Evolutionary conservation across 768 basidiomycete species (phyloP), one percentile per base, ranked within the genome.

Genomic region (Tephrocybe sp.): DNA sequence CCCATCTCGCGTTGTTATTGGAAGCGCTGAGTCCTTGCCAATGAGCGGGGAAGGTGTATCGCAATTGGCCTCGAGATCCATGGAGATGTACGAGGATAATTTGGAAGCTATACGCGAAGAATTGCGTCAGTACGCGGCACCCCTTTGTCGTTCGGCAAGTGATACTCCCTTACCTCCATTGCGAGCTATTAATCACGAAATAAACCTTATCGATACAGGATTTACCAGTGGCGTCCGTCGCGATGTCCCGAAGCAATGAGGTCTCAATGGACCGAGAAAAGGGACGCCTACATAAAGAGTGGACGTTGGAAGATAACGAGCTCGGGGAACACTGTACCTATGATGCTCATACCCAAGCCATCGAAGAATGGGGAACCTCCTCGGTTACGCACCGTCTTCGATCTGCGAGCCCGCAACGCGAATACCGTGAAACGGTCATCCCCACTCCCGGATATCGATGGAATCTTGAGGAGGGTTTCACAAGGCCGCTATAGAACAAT

Each of bases 101-200:
- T 2, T 25, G 12, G 22, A 42, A 16, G 15, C 13, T 7, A n/a
- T 27, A 3, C 3, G 24, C 2, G 23, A 23, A 12, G 23, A 25
- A 27, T 15, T 23, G 23, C 6, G 13, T 25, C 23, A 27, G 8
- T 23, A 23, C 12, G 24, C 42, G 18, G n/a, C 18, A 12, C 42
- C n/a, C 22, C 8, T 25, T 12, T 42, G 42, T 30, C 25, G 18
- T 11, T 8, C n/a, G 4, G 43, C 57, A 0, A 49, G 42, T 13
- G 62, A 70, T 12, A 71, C 68, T 0, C 58, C 56, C 0, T 45
- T 73, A 11, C 42, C 42, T 12, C 42, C 18, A 11, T 16, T 42
- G 4, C 7, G 42, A 7, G 42, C 42, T 3, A 42, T 42, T 7
- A 42, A 42, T 15, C 23, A 25, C n/a, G 11, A 22, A 42, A 42